Conservation (phyloP, 495 filamentous ascomycete species). For the Penicillium cinerascens region DNA sequence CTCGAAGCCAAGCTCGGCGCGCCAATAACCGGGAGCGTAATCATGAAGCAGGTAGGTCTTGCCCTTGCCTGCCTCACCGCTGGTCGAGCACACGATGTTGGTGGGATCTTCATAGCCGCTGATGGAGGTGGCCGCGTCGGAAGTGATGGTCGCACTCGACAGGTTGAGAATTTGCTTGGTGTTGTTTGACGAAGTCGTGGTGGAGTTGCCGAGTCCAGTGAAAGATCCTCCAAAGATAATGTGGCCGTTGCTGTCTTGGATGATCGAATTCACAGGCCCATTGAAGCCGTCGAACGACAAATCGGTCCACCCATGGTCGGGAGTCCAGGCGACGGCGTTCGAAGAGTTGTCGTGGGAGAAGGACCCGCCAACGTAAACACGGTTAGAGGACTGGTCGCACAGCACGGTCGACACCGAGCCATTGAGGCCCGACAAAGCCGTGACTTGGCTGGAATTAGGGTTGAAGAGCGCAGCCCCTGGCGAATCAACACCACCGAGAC, state of each 20-base stretch:
- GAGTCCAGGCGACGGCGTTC: slow-evolving; percentile 85
- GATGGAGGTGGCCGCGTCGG: slow-evolving; percentile 54
- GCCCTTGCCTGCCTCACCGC: slow-evolving; percentile 57
- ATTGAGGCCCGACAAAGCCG: slow-evolving; percentile 69
- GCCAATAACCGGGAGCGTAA: slow-evolving; percentile 76
- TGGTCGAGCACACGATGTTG: slow-evolving; percentile 81
- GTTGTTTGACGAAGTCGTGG: slow-evolving; percentile 35
- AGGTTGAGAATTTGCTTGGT: slow-evolving; percentile 80
- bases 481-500: slow-evolving; percentile 69
- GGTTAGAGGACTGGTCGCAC: slow-evolving; percentile 78
- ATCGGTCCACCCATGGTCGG: slow-evolving; percentile 67
- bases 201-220: slow-evolving; percentile 81
- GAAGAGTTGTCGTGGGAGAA: slow-evolving; percentile 76
- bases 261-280: slow-evolving; percentile 84
- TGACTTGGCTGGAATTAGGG: slow-evolving; percentile 61
- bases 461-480: slow-evolving; percentile 79
- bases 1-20: slow-evolving; percentile 73
- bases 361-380: slow-evolving; percentile 86
- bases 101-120: slow-evolving; percentile 71
- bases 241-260: slow-evolving; percentile 71
- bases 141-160: slow-evolving; percentile 66
- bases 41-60: slow-evolving; percentile 86
- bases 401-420: slow-evolving; percentile 77
- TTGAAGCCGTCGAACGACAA: slow-evolving; percentile 93
- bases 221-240: slow-evolving; percentile 94